phyloP scores from a whole-genome alignment of 1,139 yeast species.

The Kodamaea plutei region DNA sequence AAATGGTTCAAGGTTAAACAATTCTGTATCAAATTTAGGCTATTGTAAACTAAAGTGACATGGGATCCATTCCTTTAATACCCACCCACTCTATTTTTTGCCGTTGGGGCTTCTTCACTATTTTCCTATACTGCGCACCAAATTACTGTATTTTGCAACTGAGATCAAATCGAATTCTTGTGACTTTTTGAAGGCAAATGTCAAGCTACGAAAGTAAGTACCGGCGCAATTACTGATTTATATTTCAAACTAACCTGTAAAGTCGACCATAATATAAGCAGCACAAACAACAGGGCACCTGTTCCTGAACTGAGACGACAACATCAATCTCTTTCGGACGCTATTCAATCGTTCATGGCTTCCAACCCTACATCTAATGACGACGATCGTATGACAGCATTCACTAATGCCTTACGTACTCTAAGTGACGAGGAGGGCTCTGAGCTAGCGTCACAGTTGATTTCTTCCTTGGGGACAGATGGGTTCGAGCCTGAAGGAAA shows the following conservation, averaged over 20 bases:
- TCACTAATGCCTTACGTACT: slow-evolving; percentile 30
- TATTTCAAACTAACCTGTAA: background rate
- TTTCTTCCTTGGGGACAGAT: slow-evolving; percentile 21
- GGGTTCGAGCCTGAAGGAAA: slow-evolving; percentile 10
- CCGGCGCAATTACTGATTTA: no score
- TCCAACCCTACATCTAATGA: slow-evolving; percentile 9
- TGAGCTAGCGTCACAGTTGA: slow-evolving; percentile 24
- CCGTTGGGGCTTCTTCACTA: no score
- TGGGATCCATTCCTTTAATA: no score
- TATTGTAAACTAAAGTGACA: no score
- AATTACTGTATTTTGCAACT: no score
- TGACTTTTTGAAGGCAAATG: slow-evolving; percentile 9
- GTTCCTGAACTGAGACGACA: slow-evolving; percentile 21
- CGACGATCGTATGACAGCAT: slow-evolving; percentile 14
- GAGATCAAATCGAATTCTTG: no score
- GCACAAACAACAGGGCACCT: slow-evolving; percentile 6
- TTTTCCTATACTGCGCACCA: no score
- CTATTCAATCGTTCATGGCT: slow-evolving; percentile 32
- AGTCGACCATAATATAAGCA: slow-evolving; percentile 32
- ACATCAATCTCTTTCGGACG: slow-evolving; percentile 34
- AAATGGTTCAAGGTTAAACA: no score
- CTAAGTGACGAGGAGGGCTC: slow-evolving; percentile 32
- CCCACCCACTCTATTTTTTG: no score
- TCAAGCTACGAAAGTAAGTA: slow-evolving; percentile 38
- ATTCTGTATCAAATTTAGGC: no score